A percentile compares a stretch with the other conserved stretches of the same genome.
phyloP scores from a whole-genome alignment of 129 eudicot genomes.

The Artemisia tridentata region DNA sequence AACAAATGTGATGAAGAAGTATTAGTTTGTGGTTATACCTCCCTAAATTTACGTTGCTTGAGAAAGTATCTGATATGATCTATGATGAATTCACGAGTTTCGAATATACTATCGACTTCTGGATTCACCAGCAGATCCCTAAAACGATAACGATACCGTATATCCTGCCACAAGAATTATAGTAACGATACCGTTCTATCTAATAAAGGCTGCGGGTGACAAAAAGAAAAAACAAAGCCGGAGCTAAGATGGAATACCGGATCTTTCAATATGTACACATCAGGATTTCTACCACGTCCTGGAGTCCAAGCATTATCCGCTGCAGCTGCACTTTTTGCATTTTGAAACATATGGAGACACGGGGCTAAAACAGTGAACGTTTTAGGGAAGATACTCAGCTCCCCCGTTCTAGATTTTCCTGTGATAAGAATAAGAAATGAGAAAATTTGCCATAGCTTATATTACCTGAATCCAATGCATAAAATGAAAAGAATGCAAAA shows the following conservation, averaged over 20 bases:
- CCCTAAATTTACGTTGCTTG: no score
- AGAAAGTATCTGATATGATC: no score
- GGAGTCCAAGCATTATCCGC: constrained; percentile 76
- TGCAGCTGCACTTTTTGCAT: constrained; percentile 58
- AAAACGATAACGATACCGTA: constrained; percentile 85
- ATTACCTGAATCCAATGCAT: background rate
- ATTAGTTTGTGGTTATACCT: no score
- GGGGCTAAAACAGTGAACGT: constrained; percentile 62
- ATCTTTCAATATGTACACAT: constrained; percentile 67
- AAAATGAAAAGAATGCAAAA: no score
- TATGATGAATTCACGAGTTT: constrained; percentile 72
- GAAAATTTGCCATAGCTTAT: background rate
- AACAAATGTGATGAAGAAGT: no score
- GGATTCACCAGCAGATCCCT: constrained; percentile 76
- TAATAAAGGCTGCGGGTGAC: no score
- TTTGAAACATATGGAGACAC: constrained; percentile 93
- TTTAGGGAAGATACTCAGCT: constrained; percentile 84
- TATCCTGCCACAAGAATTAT: constrained; percentile 80
- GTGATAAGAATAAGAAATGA: background rate
- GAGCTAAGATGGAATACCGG: constrained; percentile 47
- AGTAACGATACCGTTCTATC: no score
- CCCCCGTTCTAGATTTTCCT: constrained; percentile 92
- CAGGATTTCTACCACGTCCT: constrained; percentile 78
- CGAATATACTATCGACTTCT: constrained; percentile 72
- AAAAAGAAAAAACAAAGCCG: background rate